phyloP scores from a whole-genome alignment of 768 basidiomycete species.

The Lentinus brumalis region DNA sequence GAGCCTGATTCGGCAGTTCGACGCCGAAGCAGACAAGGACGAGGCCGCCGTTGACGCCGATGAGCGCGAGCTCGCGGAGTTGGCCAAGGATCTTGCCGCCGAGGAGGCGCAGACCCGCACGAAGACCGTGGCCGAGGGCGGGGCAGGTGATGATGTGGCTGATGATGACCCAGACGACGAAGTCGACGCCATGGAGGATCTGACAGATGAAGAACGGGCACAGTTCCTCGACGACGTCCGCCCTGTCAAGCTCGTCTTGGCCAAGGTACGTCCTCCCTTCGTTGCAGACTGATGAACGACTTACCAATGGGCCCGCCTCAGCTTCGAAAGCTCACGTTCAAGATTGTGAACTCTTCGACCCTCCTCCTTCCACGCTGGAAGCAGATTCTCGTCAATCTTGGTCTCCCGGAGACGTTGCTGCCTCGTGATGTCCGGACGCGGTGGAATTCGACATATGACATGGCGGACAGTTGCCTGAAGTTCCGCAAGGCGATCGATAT shows the following conservation, averaged over 20 bases:
- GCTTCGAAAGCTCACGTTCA: constrained; percentile 22
- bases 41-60: background rate
- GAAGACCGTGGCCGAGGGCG: background rate
- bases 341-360: constrained; percentile 30
- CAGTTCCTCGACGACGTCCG: constrained; percentile 20
- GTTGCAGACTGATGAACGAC: too few relatives aligned
- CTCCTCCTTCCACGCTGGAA: constrained; percentile 35
- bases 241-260: constrained; percentile 31
- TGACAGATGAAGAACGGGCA: constrained; percentile 15
- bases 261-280: constrained; percentile 31
- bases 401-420: constrained; percentile 28
- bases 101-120: background rate
- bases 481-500: constrained; percentile 29
- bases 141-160: background rate
- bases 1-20: constrained; percentile 35
- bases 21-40: constrained; percentile 25
- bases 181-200: constrained; percentile 28
- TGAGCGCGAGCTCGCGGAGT: background rate
- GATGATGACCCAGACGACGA: constrained; percentile 23
- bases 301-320: background rate
- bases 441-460: constrained; percentile 42
- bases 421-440: constrained; percentile 39
- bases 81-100: background rate
- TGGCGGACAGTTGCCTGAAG: constrained; percentile 34
- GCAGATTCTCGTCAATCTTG: constrained; percentile 8